Conservation (phyloP, 2,329 filamentous ascomycete species). For the Fusarium sp. region DNA sequence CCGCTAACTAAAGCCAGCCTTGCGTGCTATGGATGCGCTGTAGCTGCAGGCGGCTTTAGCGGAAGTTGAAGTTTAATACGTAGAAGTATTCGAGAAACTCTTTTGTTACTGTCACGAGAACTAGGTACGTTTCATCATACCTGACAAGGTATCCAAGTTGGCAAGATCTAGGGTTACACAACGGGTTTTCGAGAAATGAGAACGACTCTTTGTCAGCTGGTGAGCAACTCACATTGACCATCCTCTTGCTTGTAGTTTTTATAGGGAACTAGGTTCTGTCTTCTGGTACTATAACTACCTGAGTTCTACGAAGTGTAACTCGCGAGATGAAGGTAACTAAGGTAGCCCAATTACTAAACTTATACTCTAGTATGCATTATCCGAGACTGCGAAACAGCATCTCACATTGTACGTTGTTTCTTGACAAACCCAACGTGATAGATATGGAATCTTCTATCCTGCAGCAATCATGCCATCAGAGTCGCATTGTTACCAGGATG, state of each 20-base stretch:
- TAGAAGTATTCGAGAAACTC: not conserved
- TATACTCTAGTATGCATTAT: too few species aligned
- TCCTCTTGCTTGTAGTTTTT: too few species aligned
- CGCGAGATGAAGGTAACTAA: too few species aligned
- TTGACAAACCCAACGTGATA: not conserved
- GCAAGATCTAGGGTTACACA: not conserved
- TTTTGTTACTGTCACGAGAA: not conserved
- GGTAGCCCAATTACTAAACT: too few species aligned
- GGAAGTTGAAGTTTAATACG: not conserved
- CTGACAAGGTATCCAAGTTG: not conserved
- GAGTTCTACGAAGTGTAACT: not conserved
- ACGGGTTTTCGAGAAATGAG: not conserved
- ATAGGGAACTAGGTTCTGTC: not conserved
- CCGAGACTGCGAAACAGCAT: too few species aligned
- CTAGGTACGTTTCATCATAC: not conserved
- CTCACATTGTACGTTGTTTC: not conserved
- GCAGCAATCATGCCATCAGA: conserved; percentile 34
- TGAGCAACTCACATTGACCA: not conserved
- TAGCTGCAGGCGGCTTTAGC: conserved; percentile 15
- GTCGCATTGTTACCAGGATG: conserved; percentile 18
- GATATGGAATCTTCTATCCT: not conserved
- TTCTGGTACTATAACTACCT: not conserved
- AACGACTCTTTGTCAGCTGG: not conserved
- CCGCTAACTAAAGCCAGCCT: conserved; percentile 16
- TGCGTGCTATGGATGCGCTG: conserved; percentile 14